These are phyloP conservation scores for Dactylellina drechsleri DNA, from an alignment of 2,329 filamentous ascomycete genomes.

Conservation along the genomic window DNA sequence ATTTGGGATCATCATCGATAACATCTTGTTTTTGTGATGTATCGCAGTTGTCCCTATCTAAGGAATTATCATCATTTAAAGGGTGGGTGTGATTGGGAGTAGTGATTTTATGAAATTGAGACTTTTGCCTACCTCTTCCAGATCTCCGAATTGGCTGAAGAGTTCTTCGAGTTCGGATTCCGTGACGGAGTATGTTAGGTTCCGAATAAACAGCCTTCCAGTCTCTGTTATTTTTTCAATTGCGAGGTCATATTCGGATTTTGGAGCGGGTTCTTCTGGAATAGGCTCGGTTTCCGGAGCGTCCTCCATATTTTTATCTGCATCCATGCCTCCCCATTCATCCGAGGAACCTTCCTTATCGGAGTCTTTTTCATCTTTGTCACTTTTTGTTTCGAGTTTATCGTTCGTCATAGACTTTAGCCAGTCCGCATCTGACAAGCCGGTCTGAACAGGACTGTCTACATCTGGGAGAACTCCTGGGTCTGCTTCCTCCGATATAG, in stretches of 20 bases:
- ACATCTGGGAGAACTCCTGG: conserved; percentile 39
- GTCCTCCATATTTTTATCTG: conserved; percentile 57
- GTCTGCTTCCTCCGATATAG: conserved; percentile 21
- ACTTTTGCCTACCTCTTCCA: conserved; percentile 81
- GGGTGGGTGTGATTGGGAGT: conserved; percentile 54
- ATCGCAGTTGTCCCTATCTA: conserved; percentile 95
- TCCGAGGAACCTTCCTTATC: conserved; percentile 49
- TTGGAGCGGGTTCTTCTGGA: conserved; percentile 61
- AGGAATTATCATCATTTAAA: conserved; percentile 85
- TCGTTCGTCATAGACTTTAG: conserved; percentile 84
- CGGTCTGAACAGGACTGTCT: conserved; percentile 14
- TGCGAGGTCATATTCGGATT: conserved; percentile 61
- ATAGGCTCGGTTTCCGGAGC: conserved; percentile 49
- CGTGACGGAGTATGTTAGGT: conserved; percentile 81
- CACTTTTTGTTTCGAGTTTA: conserved; percentile 75
- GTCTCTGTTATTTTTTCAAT: conserved; percentile 75
- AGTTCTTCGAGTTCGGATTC: conserved; percentile 78
- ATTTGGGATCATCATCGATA: conserved; percentile 74
- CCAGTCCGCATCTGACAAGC: conserved; percentile 79
- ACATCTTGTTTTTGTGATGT: conserved; percentile 70
- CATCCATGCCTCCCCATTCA: conserved; percentile 51
- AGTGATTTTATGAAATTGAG: conserved; percentile 40
- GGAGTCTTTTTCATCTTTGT: not conserved
- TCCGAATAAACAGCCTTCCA: conserved; percentile 85
- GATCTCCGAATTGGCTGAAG: conserved; percentile 76